Conservation (phyloP, 2,329 filamentous ascomycete species). For the Fusarium sp. region DNA sequence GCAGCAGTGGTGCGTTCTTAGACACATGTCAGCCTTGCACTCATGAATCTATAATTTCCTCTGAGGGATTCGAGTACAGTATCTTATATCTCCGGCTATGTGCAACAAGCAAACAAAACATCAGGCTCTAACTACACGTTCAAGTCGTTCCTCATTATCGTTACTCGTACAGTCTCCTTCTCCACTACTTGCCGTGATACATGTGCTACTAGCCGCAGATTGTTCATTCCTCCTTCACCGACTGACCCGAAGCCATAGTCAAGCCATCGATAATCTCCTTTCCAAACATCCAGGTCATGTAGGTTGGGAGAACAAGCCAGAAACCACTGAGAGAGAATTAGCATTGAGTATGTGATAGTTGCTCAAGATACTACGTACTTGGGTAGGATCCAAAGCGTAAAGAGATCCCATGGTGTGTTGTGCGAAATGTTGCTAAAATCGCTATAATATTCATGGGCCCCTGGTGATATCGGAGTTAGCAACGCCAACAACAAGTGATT, state of each 20-base stretch:
- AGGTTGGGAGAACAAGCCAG: slow-evolving; percentile 65
- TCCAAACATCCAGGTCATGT: slow-evolving; percentile 63
- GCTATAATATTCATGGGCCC: slow-evolving; percentile 67
- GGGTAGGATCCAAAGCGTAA: slow-evolving; percentile 67
- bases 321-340: slow-evolving; percentile 55
- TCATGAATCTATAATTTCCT: not conserved
- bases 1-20: too few relatives aligned
- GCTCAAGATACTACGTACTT: slow-evolving; percentile 57
- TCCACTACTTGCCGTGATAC: not conserved
- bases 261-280: slow-evolving; percentile 61
- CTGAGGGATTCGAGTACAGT: not conserved
- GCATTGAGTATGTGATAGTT: not conserved
- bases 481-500: rapidly evolving
- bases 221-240: slow-evolving; percentile 31
- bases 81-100: not conserved
- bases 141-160: slow-evolving; percentile 21
- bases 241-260: slow-evolving; percentile 50
- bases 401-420: slow-evolving; percentile 57
- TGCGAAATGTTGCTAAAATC: slow-evolving; percentile 68
- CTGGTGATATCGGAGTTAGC: slow-evolving; percentile 47
- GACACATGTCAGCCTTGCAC: not conserved
- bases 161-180: not conserved
- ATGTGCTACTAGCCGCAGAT: too few relatives aligned
- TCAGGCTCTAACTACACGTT: not conserved
- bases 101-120: not conserved